Base-by-base conservation (phyloP, 1,139 yeast species). In the Trichomonascaceae sp. region DNA sequence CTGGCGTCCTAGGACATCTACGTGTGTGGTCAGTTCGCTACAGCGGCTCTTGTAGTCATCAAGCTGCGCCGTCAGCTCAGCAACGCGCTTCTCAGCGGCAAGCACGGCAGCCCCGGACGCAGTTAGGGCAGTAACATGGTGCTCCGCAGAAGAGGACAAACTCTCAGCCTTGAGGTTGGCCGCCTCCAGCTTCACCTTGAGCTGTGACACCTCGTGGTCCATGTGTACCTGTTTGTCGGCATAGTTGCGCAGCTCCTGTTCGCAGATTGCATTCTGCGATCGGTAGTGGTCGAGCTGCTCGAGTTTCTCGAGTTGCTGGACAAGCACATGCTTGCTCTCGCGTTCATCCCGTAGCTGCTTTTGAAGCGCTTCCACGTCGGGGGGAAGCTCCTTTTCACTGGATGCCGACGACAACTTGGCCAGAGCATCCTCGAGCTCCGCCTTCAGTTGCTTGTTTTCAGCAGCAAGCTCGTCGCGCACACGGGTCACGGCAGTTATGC, bases 101-200 rank as follows among this genome's bases (percentile, higher is more conserved):
- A 45, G 34, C 13, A 49, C 38, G 3, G 57, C 53, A n/a, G 47
- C 44, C 3, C 51, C 42, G 0, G 54, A 48, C 11, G 57, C 52
- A 16, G 48, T 46, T 28, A 52, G 36, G 5, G 54, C 51, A 22
- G 38, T 37, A 8, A 52, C 45, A 29, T 51, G 47, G 4, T 47
- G 48, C 5, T 48, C 48, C 13, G 56, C 45, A 17, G 48, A 40
- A 4, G 43, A 36, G 17, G 51, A 50, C 17, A 52, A 32, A n/a
- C 43, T 47, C 5, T 34, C 33, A 28, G 37, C 33, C 23, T 41
- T 44, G 2, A 34, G 33, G 14, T 39, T 37, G 14, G 37, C 26
- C 11, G 36, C 36, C 20, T 50, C 49, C 9, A 43, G 38, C 26
- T 45, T 43, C 4, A 33, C 26, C 28, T 38, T 39, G 14, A 47